A percentile compares a stretch with the other conserved stretches of the same genome.
Conservation (phyloP, 2,329 filamentous ascomycete species). For the Paracamarosporium sp. region DNA sequence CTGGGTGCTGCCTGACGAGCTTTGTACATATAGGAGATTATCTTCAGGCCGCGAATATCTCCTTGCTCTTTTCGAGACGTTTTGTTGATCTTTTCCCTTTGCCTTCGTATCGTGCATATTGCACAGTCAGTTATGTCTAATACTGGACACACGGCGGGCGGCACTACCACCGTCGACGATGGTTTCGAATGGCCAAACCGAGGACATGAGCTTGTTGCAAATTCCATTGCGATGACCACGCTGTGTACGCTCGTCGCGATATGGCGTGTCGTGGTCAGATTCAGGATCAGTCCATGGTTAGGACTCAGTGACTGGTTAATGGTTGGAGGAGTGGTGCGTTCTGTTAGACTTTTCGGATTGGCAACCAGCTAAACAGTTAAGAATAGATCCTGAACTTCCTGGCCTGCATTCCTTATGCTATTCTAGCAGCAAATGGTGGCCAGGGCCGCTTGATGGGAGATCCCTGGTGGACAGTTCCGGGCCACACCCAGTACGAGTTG, state of each 20-base stretch:
- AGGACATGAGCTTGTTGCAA: constrained; percentile 9
- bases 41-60: background rate
- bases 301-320: constrained; percentile 9
- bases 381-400: constrained; percentile 9
- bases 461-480: constrained; percentile 11
- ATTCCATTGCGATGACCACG: constrained; percentile 8
- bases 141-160: background rate
- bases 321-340: constrained; percentile 12
- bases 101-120: constrained; percentile 11
- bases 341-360: background rate
- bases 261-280: constrained; percentile 12
- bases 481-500: background rate
- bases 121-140: background rate
- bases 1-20: background rate
- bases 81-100: constrained; percentile 11
- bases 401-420: background rate
- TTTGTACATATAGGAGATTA: background rate
- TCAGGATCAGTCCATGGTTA: background rate
- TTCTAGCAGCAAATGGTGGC: constrained; percentile 7
- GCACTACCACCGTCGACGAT: background rate
- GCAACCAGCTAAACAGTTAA: background rate
- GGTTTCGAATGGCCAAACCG: background rate
- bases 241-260: constrained; percentile 6
- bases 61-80: background rate
- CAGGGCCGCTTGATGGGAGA: constrained; percentile 16